Evolutionary conservation across 192 early-diverging fungal genomes (phyloP), one percentile per base, ranked within the genome.

Genomic region (Mortierella antarctica): DNA sequence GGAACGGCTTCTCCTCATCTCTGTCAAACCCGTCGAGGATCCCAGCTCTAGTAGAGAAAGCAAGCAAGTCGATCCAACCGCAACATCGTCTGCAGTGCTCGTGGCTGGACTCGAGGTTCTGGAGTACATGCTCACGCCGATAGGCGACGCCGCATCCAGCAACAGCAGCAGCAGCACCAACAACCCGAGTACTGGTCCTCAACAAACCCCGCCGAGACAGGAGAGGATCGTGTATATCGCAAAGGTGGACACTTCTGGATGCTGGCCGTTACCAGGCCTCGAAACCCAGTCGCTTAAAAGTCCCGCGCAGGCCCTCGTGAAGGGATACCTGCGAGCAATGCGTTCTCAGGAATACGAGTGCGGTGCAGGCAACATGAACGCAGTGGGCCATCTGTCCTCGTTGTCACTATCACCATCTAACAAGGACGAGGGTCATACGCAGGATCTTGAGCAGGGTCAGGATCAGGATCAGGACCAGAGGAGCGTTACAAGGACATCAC

Each of bases 241-340:
- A 14, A 87, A 87, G 57, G 75, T 87, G 57, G 86, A 87, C 53
- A 87, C 86, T 0, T 78, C 83, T 1, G 84, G 83, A 2, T 71
- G 65, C 54, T 75, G 73, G 74, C 74, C 75, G 6, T 54, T 68
- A 17, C 62, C 70, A 11, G 60, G 52, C 15, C 23, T 71, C 20
- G 56, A 73, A 10, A 55, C 61, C 0, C 39, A 21, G 14, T 12
- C n/a, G 5, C 12, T 59, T 5, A 62, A 69, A 7, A 78, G 64
- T 17, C 69, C 79, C 23, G 68, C 80, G 2, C 70, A 70, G 4
- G 62, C 60, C 14, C 44, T 87, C 18, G 69, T 87, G 42, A 52
- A 63, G 15, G 67, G 84, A 20, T 87, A 87, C 62, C 47, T 87
- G 2, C 67, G 63, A 15, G 70, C 70, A 1, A 39, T 80, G 14